Evolutionary conservation across 352 stramenopile genomes (phyloP).

Genomic region (Thraustotheca clavata): DNA sequence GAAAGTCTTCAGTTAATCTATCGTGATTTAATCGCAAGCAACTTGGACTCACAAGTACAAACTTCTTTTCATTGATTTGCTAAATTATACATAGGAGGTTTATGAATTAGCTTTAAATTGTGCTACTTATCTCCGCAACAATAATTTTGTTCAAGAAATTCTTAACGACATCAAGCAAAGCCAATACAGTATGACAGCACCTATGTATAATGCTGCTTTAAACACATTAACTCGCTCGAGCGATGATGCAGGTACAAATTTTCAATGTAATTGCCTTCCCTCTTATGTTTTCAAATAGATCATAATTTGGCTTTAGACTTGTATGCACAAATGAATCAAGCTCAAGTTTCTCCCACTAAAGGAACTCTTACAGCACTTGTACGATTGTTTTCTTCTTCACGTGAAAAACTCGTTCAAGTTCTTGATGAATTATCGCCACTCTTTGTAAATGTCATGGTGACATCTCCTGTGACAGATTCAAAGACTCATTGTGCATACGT

Average conservation of each 20-base stretch:
- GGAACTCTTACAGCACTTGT: neutral
- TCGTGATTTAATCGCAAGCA: too few relatives aligned
- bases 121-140: too few relatives aligned
- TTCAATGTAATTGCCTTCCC: neutral
- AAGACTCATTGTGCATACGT: neutral
- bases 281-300: neutral
- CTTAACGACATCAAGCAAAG: neutral
- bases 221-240: neutral
- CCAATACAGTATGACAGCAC: neutral
- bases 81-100: too few relatives aligned
- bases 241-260: neutral
- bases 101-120: too few relatives aligned
- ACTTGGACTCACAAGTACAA: too few relatives aligned
- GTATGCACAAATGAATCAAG: neutral
- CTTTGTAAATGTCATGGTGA: neutral
- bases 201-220: neutral
- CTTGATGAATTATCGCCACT: neutral
- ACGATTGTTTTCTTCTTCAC: neutral
- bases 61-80: too few relatives aligned
- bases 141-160: neutral
- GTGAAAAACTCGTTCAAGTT: neutral
- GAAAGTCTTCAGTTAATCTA: too few relatives aligned
- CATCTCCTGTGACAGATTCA: neutral
- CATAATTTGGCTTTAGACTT: neutral
- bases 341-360: neutral